Base-by-base conservation (phyloP, 192 early-diverging fungal genomes). In the Geranomyces michiganensis region DNA sequence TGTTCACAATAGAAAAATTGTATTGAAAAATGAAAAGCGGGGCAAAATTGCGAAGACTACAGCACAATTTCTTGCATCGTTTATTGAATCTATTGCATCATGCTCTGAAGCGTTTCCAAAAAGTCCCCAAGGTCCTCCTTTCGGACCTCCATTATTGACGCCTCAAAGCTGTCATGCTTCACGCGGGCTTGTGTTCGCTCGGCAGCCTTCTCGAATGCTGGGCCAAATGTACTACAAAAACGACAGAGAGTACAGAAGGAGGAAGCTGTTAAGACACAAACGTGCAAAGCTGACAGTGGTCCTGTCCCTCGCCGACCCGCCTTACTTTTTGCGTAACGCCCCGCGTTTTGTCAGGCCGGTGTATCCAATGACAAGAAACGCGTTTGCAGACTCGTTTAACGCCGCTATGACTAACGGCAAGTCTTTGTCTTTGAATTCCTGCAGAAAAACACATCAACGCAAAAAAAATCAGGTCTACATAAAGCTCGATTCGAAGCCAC, bases 381-480 rank as follows among this genome's bases (percentile, higher is more conserved):
- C 75, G 21, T 89, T 85, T 1, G 82, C 77, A 0, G 76, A 71
- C 32, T 87, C 82, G 59, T 92, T 84, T 19, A 90, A 78, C 0
- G 92, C 89, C 0, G 90, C 91, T 46, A 95, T 82, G 0, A 97
- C 89, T 31, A 97, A 84, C 3, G 94, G 93, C 36, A 94, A 68
- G 32, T 88, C 82, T 14, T 81, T 82, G 45, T 88, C 84, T 26
- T 84, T 81, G 41, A 87, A 85, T 84, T 91, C 92, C 91, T 93
- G 78, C 22, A 29, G 68, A 8, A 55, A 27, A 15, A 2, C 4
- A 55, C 6, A 55, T 24, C 15, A 15, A 55, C 3, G 36, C 3
- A 41, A 41, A 41, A 10, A 41, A 10, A 10, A 41, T 41, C 36
- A 41, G n/a, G 36, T 41, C 36, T 41, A 41, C 36, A 41, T 41